Evolutionary conservation across 2,329 filamentous ascomycete species (phyloP), one percentile per base, ranked within the genome.

Genomic region (Dactylonectria macrodidyma): DNA sequence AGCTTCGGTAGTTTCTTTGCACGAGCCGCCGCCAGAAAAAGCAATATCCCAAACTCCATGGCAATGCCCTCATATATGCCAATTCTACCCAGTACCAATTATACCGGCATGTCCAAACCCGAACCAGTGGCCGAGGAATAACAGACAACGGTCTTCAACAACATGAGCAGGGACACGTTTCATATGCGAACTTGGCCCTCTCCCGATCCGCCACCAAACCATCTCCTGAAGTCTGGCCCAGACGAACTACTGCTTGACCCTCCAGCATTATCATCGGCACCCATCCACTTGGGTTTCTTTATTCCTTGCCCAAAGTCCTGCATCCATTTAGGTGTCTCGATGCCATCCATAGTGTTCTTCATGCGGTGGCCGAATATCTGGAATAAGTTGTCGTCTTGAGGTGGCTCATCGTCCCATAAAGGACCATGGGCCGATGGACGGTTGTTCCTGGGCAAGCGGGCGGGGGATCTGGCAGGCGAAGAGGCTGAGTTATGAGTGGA

Each of bases 321-420:
- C 70, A 97, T 84, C 95, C 95, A 98, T 71, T 91, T 91, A 0
- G 96, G 95, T 34, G 91, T 87, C 59, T 95, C 92, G 2, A 94
- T 87, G 0, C 90, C 92, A 68, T 98, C 95, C 59, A 98, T 90
- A 0, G 96, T 98, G 77, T 99, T 99, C 81, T 91, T 93, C 74
- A 99, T 91, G 41, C 95, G 88, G 77, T 97, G 93, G 0, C 93
- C 91, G 68, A 98, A 90, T 38, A 92, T 91, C 72, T 93, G 89
- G 77, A 98, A 95, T 80, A 97, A 94, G 71, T 91, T 94, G 62
- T 94, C 93, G 14, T 95, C 91, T 36, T 93, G 91, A 1, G 89
- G 86, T n/a, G 89, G 88, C 8, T 88, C 87, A 0, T 89, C 87
- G 22, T 87, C 80, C 34, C 83, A 77, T 44, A 81, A 72, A 33